Conservation (phyloP, 306 rosid species). For the Prunus kanzakura region DNA sequence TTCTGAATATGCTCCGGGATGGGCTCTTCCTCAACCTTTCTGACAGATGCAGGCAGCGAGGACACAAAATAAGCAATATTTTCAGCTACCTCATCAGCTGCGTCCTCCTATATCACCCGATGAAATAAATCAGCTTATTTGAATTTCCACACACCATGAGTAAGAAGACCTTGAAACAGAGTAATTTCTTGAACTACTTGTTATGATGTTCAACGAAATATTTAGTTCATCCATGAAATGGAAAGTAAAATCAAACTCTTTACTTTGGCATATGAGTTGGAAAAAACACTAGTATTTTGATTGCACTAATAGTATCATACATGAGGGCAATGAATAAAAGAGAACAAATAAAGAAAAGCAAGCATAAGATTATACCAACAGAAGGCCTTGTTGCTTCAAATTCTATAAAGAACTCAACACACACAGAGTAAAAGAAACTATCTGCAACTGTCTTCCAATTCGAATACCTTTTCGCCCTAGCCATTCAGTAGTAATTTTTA, state of each 20-base stretch:
- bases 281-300: not conserved
- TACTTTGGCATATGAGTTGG: not conserved
- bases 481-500: not conserved
- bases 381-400: not conserved
- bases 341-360: not conserved
- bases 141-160: not conserved
- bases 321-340: not conserved
- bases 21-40: constrained; percentile 57
- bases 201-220: not conserved
- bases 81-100: constrained; percentile 57
- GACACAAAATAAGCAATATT: constrained; percentile 62
- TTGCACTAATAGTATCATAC: not conserved
- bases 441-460: not conserved
- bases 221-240: not conserved
- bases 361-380: not conserved
- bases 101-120: constrained; percentile 64
- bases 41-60: constrained; percentile 67
- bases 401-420: not conserved
- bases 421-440: not conserved
- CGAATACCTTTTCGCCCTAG: not conserved
- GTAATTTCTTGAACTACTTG: not conserved
- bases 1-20: constrained; percentile 69
- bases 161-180: not conserved
- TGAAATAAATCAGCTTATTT: not conserved
- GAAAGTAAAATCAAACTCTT: not conserved